Percentiles rank a stretch among this genome's conserved stretches.
Evolutionary conservation across 2,329 filamentous ascomycete genomes (phyloP).

Genomic region (Colletotrichum theobromicola): DNA sequence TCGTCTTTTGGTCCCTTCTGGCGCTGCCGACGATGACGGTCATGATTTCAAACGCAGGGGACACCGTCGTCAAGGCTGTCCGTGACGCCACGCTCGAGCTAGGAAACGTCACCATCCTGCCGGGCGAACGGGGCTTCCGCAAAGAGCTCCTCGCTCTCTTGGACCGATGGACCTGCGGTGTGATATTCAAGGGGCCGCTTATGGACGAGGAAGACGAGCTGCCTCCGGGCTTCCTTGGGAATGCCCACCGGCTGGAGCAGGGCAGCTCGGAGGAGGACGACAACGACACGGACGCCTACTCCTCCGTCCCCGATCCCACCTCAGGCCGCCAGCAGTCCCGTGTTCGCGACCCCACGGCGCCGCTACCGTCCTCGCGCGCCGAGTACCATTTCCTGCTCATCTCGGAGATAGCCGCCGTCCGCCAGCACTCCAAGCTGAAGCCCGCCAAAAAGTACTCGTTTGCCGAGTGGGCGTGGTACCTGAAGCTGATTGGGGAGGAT

Average conservation of each 20-base stretch:
- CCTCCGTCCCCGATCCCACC: background rate
- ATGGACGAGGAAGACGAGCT: constrained; percentile 39
- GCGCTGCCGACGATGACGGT: constrained; percentile 89
- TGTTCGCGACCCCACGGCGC: constrained; percentile 44
- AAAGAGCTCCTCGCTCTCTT: constrained; percentile 48
- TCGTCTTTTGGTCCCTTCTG: constrained; percentile 90
- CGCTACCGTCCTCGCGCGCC: constrained; percentile 29
- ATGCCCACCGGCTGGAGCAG: constrained; percentile 27
- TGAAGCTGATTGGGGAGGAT: constrained; percentile 75
- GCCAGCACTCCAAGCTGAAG: constrained; percentile 63
- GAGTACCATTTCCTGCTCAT: constrained; percentile 72
- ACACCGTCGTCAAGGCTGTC: constrained; percentile 75
- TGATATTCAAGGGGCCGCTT: background rate
- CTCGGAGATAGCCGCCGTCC: constrained; percentile 71
- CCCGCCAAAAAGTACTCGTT: constrained; percentile 74
- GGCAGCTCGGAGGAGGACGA: constrained; percentile 24
- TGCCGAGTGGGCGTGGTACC: constrained; percentile 86
- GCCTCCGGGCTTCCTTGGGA: constrained; percentile 47
- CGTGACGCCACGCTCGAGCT: constrained; percentile 60
- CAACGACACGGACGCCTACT: constrained; percentile 23
- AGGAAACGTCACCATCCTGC: constrained; percentile 66
- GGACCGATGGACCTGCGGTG: constrained; percentile 5
- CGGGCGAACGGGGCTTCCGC: constrained; percentile 56
- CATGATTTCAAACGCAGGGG: constrained; percentile 81
- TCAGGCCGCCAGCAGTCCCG: constrained; percentile 36